Evolutionary conservation across 192 early-diverging fungal species (phyloP), one percentile per base, ranked within the genome.

Genomic region (Backusella australiensis): DNA sequence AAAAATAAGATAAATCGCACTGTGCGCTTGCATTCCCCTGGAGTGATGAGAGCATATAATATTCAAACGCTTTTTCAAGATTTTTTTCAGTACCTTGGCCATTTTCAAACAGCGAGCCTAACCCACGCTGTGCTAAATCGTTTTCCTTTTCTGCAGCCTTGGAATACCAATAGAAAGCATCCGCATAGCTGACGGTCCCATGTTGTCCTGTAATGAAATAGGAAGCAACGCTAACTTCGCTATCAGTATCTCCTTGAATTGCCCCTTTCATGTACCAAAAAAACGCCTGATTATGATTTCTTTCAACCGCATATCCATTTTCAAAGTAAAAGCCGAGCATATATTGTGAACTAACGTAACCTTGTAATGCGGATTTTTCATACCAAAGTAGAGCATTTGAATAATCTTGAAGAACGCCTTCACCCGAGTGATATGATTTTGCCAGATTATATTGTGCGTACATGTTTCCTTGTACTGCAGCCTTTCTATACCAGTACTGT

Each of bases 391-490:
- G n/a, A 35, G 67, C 67, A 53, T 4, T 17, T 53, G 49, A 53
- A 53, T 53, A 53, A 53, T 53, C 49, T n/a, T n/a, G 17, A 14
- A 89, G 74, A 53, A 53, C 49, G 6, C 17, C 49, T 53, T 53
- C 76, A 5, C 93, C 94, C 86, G 93, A 89, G 67, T 94, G 92
- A 75, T 91, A 94, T 44, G 91, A 81, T 75, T 91, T 90, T 8
- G 92, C 92, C 0, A 94, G 81, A 36, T 91, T 93, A 70, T 93
- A 89, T 75, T 91, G 81, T 14, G 91, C 93, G 79, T 86, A 89
- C 34, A 89, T 83, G 80, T 94, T 90, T 46, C 88, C 87, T 67
- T 91, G 85, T 3, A 81, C 87, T 5, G 90, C 90, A 14, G 92
- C 79, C 35, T 82, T 74, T 41, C 77, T 65, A 81, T 91, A 94